A percentile compares a stretch with the other conserved stretches of the same genome.
Conservation (phyloP, 1,284 basidiomycete genomes). For the Clitocybe nebularis region DNA sequence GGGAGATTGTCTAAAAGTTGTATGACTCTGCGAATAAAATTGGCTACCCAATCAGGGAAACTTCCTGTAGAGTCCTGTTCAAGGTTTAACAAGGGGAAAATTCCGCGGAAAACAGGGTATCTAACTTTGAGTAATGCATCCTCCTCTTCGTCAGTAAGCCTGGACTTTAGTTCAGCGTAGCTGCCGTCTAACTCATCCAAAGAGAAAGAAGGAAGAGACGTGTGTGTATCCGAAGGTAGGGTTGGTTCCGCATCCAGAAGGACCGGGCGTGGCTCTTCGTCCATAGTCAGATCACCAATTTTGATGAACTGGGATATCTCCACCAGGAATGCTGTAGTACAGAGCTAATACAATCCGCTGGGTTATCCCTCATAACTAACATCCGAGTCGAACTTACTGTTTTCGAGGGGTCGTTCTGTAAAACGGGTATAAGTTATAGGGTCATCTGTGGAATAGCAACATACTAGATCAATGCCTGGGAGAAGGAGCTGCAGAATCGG, state of each 20-base stretch:
- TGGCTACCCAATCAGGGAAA: slow-evolving; percentile 80
- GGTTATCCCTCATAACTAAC: too few species aligned
- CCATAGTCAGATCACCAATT: slow-evolving; percentile 70
- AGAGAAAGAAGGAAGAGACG: slow-evolving; percentile 32
- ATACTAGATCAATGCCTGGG: slow-evolving; percentile 78
- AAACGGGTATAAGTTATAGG: slow-evolving; percentile 3
- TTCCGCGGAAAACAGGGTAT: not conserved
- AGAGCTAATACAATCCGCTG: slow-evolving; percentile 40
- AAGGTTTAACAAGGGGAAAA: not conserved
- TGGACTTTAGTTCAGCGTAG: slow-evolving; percentile 20
- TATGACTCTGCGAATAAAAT: slow-evolving; percentile 80
- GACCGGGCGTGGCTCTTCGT: slow-evolving; percentile 23
- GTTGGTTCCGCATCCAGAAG: slow-evolving; percentile 30
- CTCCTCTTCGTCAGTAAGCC: slow-evolving; percentile 52
- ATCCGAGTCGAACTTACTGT: slow-evolving; percentile 54
- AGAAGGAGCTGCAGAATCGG: slow-evolving; percentile 85
- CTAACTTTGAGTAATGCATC: slow-evolving; percentile 50
- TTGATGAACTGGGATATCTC: slow-evolving; percentile 81
- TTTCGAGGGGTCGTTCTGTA: slow-evolving; percentile 85
- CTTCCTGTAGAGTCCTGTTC: slow-evolving; percentile 52
- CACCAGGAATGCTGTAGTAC: slow-evolving; percentile 73
- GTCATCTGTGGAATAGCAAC: slow-evolving; percentile 20
- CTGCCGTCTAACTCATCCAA: slow-evolving; percentile 30
- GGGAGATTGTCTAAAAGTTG: slow-evolving; percentile 85
- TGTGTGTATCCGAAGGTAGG: slow-evolving; percentile 22